These are phyloP conservation scores for Gilbertella persicaria DNA, from an alignment of 371 early-diverging fungal species.

Conservation along the genomic window DNA sequence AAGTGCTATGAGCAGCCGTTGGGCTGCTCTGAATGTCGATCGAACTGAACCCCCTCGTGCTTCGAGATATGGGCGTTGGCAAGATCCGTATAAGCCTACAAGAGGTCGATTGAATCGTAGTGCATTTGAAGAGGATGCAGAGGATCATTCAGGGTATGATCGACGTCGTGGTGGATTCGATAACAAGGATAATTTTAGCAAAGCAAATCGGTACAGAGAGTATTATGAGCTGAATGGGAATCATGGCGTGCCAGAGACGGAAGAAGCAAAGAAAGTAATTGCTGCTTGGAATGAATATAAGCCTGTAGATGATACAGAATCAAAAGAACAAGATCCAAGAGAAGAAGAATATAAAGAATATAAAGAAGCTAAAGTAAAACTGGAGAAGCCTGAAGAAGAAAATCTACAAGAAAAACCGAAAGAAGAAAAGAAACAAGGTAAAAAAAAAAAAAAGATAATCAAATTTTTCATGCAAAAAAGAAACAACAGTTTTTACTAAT, in stretches of 20 bases:
- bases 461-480: too few relatives aligned
- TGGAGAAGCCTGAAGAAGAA: not conserved
- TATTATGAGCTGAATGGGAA: not conserved
- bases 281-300: constrained; percentile 10
- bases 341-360: not conserved
- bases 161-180: constrained; percentile 8
- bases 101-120: constrained; percentile 10
- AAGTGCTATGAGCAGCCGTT: not conserved
- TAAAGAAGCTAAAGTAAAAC: not conserved
- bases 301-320: constrained; percentile 2
- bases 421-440: not conserved
- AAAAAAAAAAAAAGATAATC: too few relatives aligned
- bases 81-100: not conserved
- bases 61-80: not conserved
- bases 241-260: constrained; percentile 3
- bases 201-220: not conserved
- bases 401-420: not conserved
- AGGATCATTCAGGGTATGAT: not conserved
- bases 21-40: not conserved
- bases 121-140: constrained; percentile 3
- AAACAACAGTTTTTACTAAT: too few relatives aligned
- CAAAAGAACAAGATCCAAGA: too few relatives aligned
- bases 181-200: constrained; percentile 4
- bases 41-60: not conserved
- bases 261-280: not conserved